Base-by-base conservation (phyloP, 2,329 filamentous ascomycete genomes). In the Cladophialophora exuberans region DNA sequence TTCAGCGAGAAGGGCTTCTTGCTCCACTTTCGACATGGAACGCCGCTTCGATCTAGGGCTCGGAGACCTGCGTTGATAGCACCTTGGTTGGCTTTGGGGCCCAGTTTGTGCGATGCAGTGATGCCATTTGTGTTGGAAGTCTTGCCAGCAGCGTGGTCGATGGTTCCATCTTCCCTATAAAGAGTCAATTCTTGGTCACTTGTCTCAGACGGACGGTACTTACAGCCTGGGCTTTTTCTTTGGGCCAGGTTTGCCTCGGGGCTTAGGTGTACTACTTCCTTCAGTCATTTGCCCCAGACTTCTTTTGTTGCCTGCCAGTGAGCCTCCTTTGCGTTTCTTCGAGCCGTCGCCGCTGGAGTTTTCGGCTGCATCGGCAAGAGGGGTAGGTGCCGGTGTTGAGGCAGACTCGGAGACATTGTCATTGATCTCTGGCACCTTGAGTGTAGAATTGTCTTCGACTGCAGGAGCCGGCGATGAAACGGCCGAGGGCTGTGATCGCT, bases 181-280 rank as follows among this genome's bases (percentile, higher is more conserved):
- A 30, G 33, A 39, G 50, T 48, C 50, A 35, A 56, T 31, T 41
- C 47, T n/a, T n/a, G n/a, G n/a, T n/a, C n/a, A n/a, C n/a, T n/a
- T n/a, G 13, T 6, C 10, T 42, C 31, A 11, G 17, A 42, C 17
- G 22, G 25, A 22, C 23, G 17, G 25, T 26, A 87, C 91, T 76
- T 87, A 97, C 93, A 96, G 76, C 80, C 88, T 86, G 62, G 89
- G 86, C 78, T 95, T 96, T 84, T 97, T 96, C 83, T 97, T 97
- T 0, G 93, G 93, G 5, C 93, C 93, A 5, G 94, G 93, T 77
- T 96, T 95, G 69, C 88, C 88, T 69, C 89, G 80, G 51, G 86
- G 79, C 72, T 89, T 91, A n/a, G 86, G 78, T 22, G 76, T 68
- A 28, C 77, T 79, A 61, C 30, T 55, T 3, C 33, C 28, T 13